Evolutionary conservation across 257 asterid species (phyloP).

Genomic region (Solanum appendiculatum): DNA sequence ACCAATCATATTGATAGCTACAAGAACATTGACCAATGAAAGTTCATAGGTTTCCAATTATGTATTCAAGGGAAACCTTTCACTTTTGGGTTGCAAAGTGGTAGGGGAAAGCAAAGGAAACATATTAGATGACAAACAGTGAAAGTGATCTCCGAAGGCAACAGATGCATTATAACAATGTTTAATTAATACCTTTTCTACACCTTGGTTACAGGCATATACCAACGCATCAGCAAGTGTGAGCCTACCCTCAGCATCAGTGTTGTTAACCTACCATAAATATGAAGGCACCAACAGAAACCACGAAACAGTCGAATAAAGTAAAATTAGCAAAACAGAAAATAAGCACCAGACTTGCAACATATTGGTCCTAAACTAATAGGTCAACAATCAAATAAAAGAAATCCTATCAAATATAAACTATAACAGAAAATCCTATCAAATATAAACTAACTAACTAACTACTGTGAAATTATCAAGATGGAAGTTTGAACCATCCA

Average conservation of each 20-base stretch:
- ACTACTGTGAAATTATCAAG: background rate
- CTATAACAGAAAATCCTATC: background rate
- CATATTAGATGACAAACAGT: background rate
- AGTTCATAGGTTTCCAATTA: background rate
- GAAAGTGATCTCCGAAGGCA: background rate
- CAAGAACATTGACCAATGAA: background rate
- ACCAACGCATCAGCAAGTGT: constrained; percentile 97
- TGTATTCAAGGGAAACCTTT: background rate
- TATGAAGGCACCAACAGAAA: background rate
- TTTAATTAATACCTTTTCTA: constrained; percentile 60
- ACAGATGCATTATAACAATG: background rate
- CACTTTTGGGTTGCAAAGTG: background rate
- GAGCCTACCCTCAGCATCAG: constrained; percentile 98
- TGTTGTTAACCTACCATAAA: constrained; percentile 66
- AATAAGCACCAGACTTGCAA: background rate
- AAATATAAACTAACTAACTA: background rate
- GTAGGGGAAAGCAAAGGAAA: background rate
- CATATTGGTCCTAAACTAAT: background rate
- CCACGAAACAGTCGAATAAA: background rate
- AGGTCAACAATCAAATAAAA: background rate
- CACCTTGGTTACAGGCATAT: constrained; percentile 96
- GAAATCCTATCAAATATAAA: background rate
- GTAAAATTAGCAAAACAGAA: background rate
- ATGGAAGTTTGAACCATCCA: background rate
- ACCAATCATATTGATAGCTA: background rate